Evolutionary conservation across 208 protist species (phyloP).

Genomic region (Borovskyia barvae): DNA sequence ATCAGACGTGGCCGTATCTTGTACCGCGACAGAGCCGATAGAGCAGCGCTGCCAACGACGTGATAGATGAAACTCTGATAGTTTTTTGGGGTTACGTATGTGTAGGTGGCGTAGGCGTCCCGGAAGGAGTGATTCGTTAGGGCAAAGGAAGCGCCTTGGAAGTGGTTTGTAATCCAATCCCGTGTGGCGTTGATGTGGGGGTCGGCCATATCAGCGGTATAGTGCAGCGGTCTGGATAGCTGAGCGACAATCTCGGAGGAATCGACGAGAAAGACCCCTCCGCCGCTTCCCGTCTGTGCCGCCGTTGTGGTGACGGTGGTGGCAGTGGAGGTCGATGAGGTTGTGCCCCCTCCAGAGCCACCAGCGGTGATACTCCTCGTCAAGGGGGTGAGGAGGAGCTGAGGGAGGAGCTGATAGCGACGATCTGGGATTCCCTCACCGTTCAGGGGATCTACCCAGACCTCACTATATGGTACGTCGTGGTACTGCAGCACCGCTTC

Average conservation of each 20-base stretch:
- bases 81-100: slow-evolving; percentile 39
- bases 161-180: slow-evolving; percentile 68
- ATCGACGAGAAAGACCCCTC: slow-evolving; percentile 58
- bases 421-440: slow-evolving; percentile 57
- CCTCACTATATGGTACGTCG: slow-evolving; percentile 63
- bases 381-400: slow-evolving; percentile 51
- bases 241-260: slow-evolving; percentile 49
- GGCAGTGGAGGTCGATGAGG: too few species aligned
- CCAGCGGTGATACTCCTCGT: too few species aligned
- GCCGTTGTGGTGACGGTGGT: background rate
- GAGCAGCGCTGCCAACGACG: slow-evolving; percentile 43
- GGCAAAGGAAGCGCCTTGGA: slow-evolving; percentile 71
- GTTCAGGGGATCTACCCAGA: slow-evolving; percentile 69
- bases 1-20: slow-evolving; percentile 49
- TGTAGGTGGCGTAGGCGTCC: slow-evolving; percentile 60
- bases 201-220: slow-evolving; percentile 44
- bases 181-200: slow-evolving; percentile 43
- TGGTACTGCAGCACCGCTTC: slow-evolving; percentile 65
- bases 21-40: slow-evolving; percentile 50
- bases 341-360: too few species aligned
- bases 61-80: slow-evolving; percentile 71
- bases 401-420: slow-evolving; percentile 71
- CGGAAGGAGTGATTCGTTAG: slow-evolving; percentile 57
- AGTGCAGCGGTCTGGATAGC: slow-evolving; percentile 54
- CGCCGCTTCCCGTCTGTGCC: background rate